phyloP scores from a whole-genome alignment of 352 stramenopile species.

The Globisporangium ultimum region DNA sequence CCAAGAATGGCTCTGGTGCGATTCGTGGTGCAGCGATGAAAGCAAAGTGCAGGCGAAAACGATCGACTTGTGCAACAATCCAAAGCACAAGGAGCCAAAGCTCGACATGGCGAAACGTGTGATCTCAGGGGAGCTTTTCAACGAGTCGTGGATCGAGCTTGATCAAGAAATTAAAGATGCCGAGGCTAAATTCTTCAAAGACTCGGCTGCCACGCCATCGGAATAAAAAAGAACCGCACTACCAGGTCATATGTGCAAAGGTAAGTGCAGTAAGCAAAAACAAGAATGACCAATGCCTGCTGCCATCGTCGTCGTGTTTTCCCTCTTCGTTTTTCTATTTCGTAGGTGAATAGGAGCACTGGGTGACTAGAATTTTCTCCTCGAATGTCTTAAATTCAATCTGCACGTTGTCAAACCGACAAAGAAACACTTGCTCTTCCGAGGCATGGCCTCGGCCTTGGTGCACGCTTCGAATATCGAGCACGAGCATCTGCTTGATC shows the following conservation, averaged over 20 bases:
- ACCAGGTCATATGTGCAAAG: too few species aligned
- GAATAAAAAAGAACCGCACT: background rate
- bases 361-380: slow-evolving; percentile 58
- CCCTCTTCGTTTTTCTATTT: slow-evolving; percentile 3
- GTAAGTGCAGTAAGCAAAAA: too few species aligned
- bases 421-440: slow-evolving; percentile 58
- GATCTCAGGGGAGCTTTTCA: slow-evolving; percentile 96
- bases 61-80: slow-evolving; percentile 99
- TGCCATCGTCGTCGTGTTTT: too few species aligned
- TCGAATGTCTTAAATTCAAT: slow-evolving; percentile 77
- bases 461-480: slow-evolving; percentile 83
- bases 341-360: slow-evolving; percentile 34
- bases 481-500: slow-evolving; percentile 78
- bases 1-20: slow-evolving; percentile 99
- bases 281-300: too few species aligned
- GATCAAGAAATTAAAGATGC: slow-evolving; percentile 94
- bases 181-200: slow-evolving; percentile 27
- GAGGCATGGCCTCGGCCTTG: slow-evolving; percentile 61
- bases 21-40: slow-evolving; percentile 99
- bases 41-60: slow-evolving; percentile 98
- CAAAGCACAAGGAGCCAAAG: slow-evolving; percentile 99
- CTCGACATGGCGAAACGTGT: slow-evolving; percentile 99
- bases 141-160: slow-evolving; percentile 98
- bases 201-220: background rate
- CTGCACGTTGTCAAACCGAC: slow-evolving; percentile 69